phyloP scores from a whole-genome alignment of 352 stramenopile species.

The Globisporangium mamillatum region DNA sequence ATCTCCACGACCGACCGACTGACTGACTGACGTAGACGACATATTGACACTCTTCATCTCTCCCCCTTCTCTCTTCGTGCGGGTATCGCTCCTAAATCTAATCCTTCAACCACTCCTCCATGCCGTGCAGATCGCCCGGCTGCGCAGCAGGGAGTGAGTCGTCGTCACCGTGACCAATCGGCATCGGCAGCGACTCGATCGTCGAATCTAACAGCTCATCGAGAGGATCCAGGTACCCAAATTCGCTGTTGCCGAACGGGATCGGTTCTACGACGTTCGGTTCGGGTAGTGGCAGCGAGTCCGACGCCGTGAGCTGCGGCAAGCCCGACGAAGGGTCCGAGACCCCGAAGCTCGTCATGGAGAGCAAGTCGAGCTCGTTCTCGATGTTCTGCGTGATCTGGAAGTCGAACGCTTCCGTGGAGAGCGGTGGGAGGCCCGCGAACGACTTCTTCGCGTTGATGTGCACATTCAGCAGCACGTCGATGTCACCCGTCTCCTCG shows the following conservation, averaged over 20 bases:
- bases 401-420: conserved; percentile 65
- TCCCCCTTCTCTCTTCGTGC: no score
- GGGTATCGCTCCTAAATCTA: conserved; percentile 16
- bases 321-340: conserved; percentile 17
- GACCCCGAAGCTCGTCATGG: conserved; percentile 57
- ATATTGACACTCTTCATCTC: neutral
- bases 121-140: conserved; percentile 68
- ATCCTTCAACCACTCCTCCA: conserved; percentile 81
- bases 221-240: conserved; percentile 44
- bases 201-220: conserved; percentile 52
- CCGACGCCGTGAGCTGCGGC: conserved; percentile 11
- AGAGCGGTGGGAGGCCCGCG: conserved; percentile 52
- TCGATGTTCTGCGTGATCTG: conserved; percentile 79
- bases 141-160: conserved; percentile 43
- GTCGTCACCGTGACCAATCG: conserved; percentile 57
- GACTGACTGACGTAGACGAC: neutral
- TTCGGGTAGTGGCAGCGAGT: conserved; percentile 7
- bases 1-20: neutral
- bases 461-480: conserved; percentile 67
- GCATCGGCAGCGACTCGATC: conserved; percentile 56
- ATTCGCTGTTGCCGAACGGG: conserved; percentile 32
- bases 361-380: conserved; percentile 75
- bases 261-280: conserved; percentile 31
- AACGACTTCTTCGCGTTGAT: conserved; percentile 65
- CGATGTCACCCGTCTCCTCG: conserved; percentile 75